Base-by-base conservation (phyloP, 345 rosid genomes). In the Conringia planisiliqua region DNA sequence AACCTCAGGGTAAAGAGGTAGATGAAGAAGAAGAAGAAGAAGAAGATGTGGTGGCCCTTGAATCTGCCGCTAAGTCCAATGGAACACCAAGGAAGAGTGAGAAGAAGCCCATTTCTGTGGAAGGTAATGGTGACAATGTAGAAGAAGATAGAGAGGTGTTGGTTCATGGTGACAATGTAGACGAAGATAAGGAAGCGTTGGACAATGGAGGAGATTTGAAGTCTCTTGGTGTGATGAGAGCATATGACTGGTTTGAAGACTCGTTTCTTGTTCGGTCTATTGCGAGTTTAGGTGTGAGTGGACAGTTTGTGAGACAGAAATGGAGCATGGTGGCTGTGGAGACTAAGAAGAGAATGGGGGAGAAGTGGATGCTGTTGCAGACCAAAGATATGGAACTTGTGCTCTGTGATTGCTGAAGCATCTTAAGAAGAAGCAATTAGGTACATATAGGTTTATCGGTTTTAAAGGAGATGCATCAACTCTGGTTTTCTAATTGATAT, bases 211-310 rank as follows among this genome's bases (percentile, higher is more conserved):
- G 20, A 30, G 35, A 7, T 57, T 3, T 4, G 3, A 54, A 13
- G 10, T 10, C 9, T 4, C 35, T 13, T 42, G 33, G 33, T 14
- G 50, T 7, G 33, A 30, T 30, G 10, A 36, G 10, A 60, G 20
- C 10, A 44, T 18, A 26, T 56, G 43, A 65, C 26, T 54, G 32
- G 70, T 69, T 70, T 62, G 74, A 61, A 8, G 46, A 18, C 5
- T 66, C 75, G 1, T 52, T 55, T 50, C 24, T 76, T 35, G 56
- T 54, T 32, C 3, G 29, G 9, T 26, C 9, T 0, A 52, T 69
- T n/a, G 40, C 22, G 11, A n/a, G n/a, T n/a, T 29, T 62, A 7
- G 70, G 65, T 43, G 57, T 52, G 18, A 30, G 71, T 33, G 75
- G 62, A 3, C 10, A 0, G 5, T 52, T 12, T 17, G 65, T 55